Conservation (phyloP, 2,329 filamentous ascomycete genomes). For the Tolypocladium paradoxum region DNA sequence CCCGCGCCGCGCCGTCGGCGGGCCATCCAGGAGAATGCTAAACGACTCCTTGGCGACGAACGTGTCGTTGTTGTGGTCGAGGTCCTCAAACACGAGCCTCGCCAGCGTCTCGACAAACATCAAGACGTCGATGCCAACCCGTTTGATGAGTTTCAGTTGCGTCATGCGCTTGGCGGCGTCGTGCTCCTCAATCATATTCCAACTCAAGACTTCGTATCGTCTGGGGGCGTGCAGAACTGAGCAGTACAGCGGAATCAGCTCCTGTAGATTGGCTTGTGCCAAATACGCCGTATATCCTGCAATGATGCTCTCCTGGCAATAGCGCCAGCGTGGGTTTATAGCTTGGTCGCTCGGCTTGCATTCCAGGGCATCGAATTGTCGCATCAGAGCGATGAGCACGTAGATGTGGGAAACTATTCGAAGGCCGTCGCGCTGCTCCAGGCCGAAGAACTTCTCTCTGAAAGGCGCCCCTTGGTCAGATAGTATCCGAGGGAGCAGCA, state of each 20-base stretch:
- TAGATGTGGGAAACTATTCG: conserved; percentile 58
- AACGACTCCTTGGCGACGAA: conserved; percentile 35
- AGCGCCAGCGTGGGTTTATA: conserved; percentile 16
- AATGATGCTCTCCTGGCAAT: conserved; percentile 62
- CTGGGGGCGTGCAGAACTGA: conserved; percentile 59
- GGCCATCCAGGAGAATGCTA: conserved; percentile 35
- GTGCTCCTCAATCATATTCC: conserved; percentile 64
- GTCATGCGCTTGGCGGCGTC: conserved; percentile 53
- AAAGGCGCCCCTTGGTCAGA: conserved; percentile 21
- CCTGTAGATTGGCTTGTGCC: conserved; percentile 58
- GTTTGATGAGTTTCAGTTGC: conserved; percentile 64
- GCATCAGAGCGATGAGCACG: conserved; percentile 56
- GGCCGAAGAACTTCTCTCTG: conserved; percentile 37
- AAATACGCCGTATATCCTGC: conserved; percentile 75
- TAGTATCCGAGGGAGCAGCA: conserved; percentile 14
- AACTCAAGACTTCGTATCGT: conserved; percentile 60
- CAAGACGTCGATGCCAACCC: conserved; percentile 60
- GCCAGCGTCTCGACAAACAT: conserved; percentile 64
- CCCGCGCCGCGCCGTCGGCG: conserved; percentile 30
- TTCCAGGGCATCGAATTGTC: conserved; percentile 34
- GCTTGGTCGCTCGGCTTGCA: conserved; percentile 5
- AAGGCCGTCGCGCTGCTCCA: conserved; percentile 52
- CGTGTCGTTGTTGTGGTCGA: conserved; percentile 19
- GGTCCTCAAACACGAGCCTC: conserved; percentile 37
- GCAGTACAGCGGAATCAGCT: conserved; percentile 80